Evolutionary conservation across 2,329 filamentous ascomycete species (phyloP), one percentile per base, ranked within the genome.

Genomic region (Aspergillaceae sp.): DNA sequence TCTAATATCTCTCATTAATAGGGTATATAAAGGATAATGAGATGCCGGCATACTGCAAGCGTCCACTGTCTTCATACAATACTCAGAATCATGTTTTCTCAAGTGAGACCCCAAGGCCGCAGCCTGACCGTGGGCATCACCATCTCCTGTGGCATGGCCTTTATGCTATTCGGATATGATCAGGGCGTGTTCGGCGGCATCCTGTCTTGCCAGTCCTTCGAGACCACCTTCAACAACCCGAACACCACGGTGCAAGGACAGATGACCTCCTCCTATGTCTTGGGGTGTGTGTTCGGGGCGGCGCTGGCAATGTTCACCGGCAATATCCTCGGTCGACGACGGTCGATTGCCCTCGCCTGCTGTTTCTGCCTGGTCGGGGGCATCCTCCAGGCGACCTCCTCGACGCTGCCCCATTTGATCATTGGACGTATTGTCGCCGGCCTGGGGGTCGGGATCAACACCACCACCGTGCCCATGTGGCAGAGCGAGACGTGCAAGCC

Each of bases 401-500:
- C 44, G 38, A 38, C 45, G n/a, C 42, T 51, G 7, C 10, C 35
- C 3, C 35, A 8, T 11, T 9, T 38, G 36, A 63, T 72, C 3
- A 42, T 53, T 9, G 54, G 54, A 3, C 53, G 54, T 45, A 45
- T 56, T 26, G 42, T 56, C 4, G 49, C 72, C 1, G 74, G 56
- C 27, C 29, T 58, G 30, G 55, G 56, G 19, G 58, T 56, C 11
- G 55, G 56, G 10, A 54, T 65, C 46, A 61, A 62, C 46, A 61
- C 57, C 1, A 58, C 56, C 7, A 62, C 56, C 3, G 59, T 67
- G 4, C 65, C 64, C 1, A 56, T 57, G 3, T 67, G 57, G 53
- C 63, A 66, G 43, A 59, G 61, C 0, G 63, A 67, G 38, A 55
- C 54, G 7, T 55, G 55, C 2, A 45, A 48, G 1, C 52, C 62